phyloP scores from a whole-genome alignment of 306 rosid genomes.

The Trifolium repens region DNA sequence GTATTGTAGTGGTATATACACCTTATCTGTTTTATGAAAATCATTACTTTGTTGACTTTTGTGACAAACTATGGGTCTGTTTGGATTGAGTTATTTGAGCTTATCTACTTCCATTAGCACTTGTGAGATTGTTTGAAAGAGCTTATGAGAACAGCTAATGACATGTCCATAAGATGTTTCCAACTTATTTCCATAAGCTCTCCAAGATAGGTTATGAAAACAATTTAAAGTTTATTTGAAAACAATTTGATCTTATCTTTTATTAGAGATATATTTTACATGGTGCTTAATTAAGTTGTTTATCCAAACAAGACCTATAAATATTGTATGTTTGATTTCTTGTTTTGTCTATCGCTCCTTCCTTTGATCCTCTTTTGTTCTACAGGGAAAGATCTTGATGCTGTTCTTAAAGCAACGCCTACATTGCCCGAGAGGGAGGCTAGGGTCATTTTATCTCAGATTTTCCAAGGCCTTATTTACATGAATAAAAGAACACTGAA shows the following conservation, averaged over 20 bases:
- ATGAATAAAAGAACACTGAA: conserved; percentile 90
- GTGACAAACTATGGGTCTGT: background rate
- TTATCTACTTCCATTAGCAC: background rate
- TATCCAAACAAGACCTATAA: conserved; percentile 6
- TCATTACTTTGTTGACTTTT: conserved; percentile 27
- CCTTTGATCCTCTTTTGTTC: conserved; percentile 26
- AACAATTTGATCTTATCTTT: background rate
- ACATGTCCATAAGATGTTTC: background rate
- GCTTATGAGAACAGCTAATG: no score
- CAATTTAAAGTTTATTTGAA: background rate
- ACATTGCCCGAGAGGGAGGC: conserved; percentile 95
- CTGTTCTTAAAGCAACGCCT: conserved; percentile 89
- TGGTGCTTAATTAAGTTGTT: background rate
- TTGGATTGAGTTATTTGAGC: background rate
- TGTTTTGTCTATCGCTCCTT: conserved; percentile 13
- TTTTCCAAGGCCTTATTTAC: conserved; percentile 94
- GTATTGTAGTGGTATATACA: conserved; percentile 83
- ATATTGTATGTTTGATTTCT: conserved; percentile 16
- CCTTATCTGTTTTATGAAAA: conserved; percentile 30
- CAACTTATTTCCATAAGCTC: conserved; percentile 1
- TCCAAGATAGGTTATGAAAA: background rate
- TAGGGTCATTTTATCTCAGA: conserved; percentile 84
- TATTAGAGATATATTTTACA: background rate
- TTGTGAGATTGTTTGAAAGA: background rate
- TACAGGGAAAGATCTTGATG: conserved; percentile 98